Evolutionary conservation across 2,329 filamentous ascomycete species (phyloP).

Genomic region (Tolypocladium ophioglossoides): DNA sequence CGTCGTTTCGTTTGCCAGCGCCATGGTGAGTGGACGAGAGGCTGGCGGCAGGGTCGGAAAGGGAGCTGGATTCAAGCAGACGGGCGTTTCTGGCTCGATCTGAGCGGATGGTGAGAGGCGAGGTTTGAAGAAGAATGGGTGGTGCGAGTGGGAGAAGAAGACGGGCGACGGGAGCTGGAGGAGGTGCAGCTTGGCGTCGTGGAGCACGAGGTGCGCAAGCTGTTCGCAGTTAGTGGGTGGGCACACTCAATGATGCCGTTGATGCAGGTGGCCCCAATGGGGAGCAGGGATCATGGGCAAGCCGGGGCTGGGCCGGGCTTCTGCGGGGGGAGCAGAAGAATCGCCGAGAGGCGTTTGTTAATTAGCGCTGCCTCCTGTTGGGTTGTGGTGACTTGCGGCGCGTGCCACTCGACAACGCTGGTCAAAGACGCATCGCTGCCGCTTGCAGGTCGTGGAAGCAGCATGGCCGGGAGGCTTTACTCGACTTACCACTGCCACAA

Average conservation of each 20-base stretch:
- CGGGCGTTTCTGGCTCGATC: constrained; percentile 27
- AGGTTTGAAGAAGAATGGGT: constrained; percentile 17
- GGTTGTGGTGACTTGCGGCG: background rate
- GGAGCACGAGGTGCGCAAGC: constrained; percentile 42
- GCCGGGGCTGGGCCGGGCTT: background rate
- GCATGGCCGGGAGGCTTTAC: background rate
- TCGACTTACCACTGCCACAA: background rate
- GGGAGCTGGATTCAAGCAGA: constrained; percentile 44
- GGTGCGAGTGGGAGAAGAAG: constrained; percentile 11
- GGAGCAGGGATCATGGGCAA: constrained; percentile 1
- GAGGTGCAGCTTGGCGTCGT: constrained; percentile 34
- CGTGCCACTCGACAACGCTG: background rate
- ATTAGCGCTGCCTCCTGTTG: background rate
- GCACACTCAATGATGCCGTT: background rate
- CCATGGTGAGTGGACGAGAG: constrained; percentile 49
- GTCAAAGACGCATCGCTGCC: background rate
- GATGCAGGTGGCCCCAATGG: constrained; percentile 3
- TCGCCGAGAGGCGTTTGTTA: background rate
- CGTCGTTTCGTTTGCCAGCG: constrained; percentile 60
- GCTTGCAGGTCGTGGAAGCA: background rate
- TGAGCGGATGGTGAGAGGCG: constrained; percentile 18
- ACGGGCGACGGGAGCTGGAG: constrained; percentile 11
- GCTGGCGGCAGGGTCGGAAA: constrained; percentile 44
- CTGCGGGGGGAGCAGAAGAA: background rate
- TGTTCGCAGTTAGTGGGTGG: constrained; percentile 15